Percentiles rank a stretch among this genome's conserved stretches.
Conservation (phyloP, 2,329 filamentous ascomycete genomes). For the Aaosphaeria arxii region DNA sequence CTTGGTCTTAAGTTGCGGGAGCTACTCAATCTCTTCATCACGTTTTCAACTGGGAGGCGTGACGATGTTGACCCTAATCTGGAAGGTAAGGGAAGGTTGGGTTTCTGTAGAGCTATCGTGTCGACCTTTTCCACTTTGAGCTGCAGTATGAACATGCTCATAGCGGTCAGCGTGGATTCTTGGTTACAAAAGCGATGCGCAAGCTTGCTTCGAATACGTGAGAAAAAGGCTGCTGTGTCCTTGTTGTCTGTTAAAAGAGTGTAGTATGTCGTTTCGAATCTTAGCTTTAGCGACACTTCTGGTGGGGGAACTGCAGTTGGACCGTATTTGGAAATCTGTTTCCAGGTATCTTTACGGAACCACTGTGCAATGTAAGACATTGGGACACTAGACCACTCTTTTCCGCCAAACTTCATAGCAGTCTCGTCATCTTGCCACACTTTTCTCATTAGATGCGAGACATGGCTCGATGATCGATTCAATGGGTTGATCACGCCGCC, state of each 20-base stretch:
- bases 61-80: too few species aligned
- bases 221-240: background rate
- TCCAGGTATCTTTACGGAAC: conserved; percentile 35
- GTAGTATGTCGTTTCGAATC: background rate
- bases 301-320: conserved; percentile 18
- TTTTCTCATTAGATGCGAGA: conserved; percentile 25
- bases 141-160: too few species aligned
- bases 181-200: too few species aligned
- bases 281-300: conserved; percentile 20
- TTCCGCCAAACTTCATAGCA: conserved; percentile 16
- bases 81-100: too few species aligned
- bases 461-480: conserved; percentile 12
- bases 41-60: too few species aligned
- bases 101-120: too few species aligned
- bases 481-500: conserved; percentile 31
- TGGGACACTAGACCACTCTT: conserved; percentile 27
- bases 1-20: too few species aligned
- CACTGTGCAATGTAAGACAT: conserved; percentile 34
- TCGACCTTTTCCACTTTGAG: too few species aligned
- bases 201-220: background rate
- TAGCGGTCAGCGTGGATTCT: too few species aligned
- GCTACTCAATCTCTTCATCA: too few species aligned
- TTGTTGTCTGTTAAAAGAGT: background rate
- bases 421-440: conserved; percentile 19
- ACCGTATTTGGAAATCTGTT: conserved; percentile 15